Conservation (phyloP, 768 basidiomycete genomes). For the Panaeolus cyanescens region DNA sequence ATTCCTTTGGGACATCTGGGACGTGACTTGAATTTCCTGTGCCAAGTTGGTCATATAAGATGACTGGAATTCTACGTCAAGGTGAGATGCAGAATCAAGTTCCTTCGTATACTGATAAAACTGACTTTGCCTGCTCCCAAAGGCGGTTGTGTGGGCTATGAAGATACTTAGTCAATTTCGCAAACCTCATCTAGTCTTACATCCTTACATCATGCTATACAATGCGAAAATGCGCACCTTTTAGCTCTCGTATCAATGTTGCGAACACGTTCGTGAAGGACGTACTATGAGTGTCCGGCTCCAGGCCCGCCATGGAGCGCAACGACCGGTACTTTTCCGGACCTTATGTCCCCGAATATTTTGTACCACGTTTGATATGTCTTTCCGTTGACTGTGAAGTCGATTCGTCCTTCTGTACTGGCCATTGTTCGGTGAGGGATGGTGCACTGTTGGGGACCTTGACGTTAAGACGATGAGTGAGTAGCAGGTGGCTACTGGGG, state of each 20-base stretch:
- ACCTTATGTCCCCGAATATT: slow-evolving; percentile 31
- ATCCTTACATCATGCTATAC: background rate
- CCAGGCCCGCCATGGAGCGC: slow-evolving; percentile 58
- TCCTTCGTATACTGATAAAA: background rate
- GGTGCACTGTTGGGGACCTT: background rate
- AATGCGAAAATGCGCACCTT: background rate
- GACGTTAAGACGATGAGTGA: too few species aligned
- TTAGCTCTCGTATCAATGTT: background rate
- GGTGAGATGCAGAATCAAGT: background rate
- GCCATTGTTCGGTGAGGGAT: background rate
- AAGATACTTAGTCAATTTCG: too few species aligned
- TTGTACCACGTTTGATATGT: slow-evolving; percentile 47
- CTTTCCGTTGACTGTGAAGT: slow-evolving; percentile 13
- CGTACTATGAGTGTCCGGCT: slow-evolving; percentile 36
- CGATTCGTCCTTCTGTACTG: slow-evolving; percentile 5
- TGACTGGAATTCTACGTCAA: slow-evolving; percentile 37
- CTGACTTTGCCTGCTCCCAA: background rate
- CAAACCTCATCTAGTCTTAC: too few species aligned
- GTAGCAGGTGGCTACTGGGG: too few species aligned
- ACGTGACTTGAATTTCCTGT: slow-evolving; percentile 52
- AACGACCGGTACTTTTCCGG: slow-evolving; percentile 37
- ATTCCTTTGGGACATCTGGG: slow-evolving; percentile 41
- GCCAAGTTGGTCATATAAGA: slow-evolving; percentile 61
- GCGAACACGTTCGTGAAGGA: background rate
- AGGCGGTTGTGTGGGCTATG: background rate